Base-by-base conservation (phyloP, 2,329 filamentous ascomycete genomes). In the Fusarium zealandicum region DNA sequence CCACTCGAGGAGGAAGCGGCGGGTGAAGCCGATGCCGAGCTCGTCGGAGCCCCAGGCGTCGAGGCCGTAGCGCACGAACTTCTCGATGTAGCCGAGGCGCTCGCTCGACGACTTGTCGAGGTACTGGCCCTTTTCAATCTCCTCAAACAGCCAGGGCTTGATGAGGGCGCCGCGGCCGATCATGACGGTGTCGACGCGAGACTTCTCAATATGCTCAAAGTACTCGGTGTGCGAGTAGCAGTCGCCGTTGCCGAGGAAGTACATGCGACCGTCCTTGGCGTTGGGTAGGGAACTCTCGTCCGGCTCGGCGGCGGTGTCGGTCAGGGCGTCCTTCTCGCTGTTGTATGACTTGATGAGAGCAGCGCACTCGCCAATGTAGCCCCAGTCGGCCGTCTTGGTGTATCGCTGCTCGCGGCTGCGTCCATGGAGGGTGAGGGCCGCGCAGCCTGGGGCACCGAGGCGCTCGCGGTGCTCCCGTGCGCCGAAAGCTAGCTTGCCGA, bases 111-210 rank as follows among this genome's bases (percentile, higher is more conserved):
- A 92, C 75, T 99, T 99, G 79, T 99, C 95, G 32, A 99, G 84
- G 71, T 98, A 97, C 75, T 98, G 95, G 5, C 90, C 90, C 59
- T 87, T 84, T 64, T 90, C 85, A 49, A 99, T 98, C 75, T 99
- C 95, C 74, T 99, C 95, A 70, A 98, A 99, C 59, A 99, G 81
- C 95, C 95, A 99, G 1, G 95, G 95, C 77, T 99, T 99, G 76
- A 98, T 91, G 53, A 99, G 83, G 9, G 95, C 95, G 51, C 95
- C 95, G 56, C 95, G 90, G n/a, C 88, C 95, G 57, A 98, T 86
- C 95, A 99, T 98, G 70, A 96, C 90, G n/a, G 87, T 87, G 76
- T 98, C 93, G 38, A 98, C 92, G 39, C 85, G 84, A 30, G 90
- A 83, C 54, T 93, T 83, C 40, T 88, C 81, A 32, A 98, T 80